phyloP scores from a whole-genome alignment of 2,329 filamentous ascomycete species.

The Penicillium olsonii region DNA sequence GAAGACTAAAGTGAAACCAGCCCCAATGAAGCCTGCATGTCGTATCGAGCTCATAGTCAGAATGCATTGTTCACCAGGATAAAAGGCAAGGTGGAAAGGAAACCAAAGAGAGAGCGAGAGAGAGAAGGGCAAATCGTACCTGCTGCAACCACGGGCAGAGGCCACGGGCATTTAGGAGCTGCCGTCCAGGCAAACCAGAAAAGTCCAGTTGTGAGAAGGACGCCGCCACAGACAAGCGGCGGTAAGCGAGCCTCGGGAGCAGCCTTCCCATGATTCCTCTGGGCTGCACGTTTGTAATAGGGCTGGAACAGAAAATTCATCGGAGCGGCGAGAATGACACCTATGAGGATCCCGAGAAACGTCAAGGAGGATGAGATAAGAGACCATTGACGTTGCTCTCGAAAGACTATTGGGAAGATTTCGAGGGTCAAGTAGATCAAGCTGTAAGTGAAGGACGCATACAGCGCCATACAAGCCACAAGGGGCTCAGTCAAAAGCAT shows the following conservation, averaged over 20 bases:
- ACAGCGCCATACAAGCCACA: constrained; percentile 48
- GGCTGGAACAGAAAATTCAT: constrained; percentile 48
- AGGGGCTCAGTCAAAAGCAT: constrained; percentile 54
- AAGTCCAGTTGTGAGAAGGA: constrained; percentile 46
- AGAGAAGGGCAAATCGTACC: no score
- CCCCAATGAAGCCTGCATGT: constrained; percentile 49
- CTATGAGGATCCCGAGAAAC: constrained; percentile 48
- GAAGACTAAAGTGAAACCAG: constrained; percentile 50
- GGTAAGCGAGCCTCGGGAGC: constrained; percentile 46
- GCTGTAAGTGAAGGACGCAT: constrained; percentile 50
- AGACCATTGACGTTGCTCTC: constrained; percentile 41
- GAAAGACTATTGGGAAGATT: constrained; percentile 51
- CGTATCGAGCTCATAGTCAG: no score
- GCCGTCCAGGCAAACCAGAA: constrained; percentile 51
- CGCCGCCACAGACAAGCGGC: constrained; percentile 49
- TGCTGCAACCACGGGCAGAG: constrained; percentile 12
- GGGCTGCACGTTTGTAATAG: constrained; percentile 37
- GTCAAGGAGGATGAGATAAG: constrained; percentile 44
- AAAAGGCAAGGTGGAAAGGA: no score
- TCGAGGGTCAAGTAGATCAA: constrained; percentile 51
- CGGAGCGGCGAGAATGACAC: constrained; percentile 42
- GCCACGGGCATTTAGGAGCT: constrained; percentile 19
- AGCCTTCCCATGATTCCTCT: constrained; percentile 28
- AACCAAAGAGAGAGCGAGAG: no score
- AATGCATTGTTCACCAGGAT: no score